phyloP scores from a whole-genome alignment of 1,139 yeast species.

The Pichia sp. region DNA sequence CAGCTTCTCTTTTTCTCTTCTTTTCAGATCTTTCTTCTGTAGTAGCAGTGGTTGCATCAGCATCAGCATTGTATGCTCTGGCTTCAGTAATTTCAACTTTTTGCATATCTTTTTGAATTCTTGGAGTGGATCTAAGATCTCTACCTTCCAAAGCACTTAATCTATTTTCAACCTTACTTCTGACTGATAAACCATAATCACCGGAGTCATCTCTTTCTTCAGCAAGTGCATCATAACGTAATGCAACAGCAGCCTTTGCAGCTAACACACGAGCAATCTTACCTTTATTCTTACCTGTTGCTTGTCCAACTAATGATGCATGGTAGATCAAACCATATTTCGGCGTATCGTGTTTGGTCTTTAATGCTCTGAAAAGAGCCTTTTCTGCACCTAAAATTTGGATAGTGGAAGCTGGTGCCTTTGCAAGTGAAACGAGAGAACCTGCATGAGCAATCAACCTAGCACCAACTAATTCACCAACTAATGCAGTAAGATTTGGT shows the following conservation, averaged over 20 bases:
- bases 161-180: constrained; percentile 92
- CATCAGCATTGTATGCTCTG: constrained; percentile 88
- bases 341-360: constrained; percentile 98
- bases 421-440: constrained; percentile 85
- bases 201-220: constrained; percentile 97
- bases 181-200: constrained; percentile 83
- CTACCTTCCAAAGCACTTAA: constrained; percentile 94
- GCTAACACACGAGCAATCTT: constrained; percentile 98
- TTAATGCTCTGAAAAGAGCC: constrained; percentile 96
- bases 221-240: constrained; percentile 93
- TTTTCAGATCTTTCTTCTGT: constrained; percentile 29
- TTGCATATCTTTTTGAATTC: constrained; percentile 66
- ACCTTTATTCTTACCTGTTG: constrained; percentile 96
- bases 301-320: constrained; percentile 95
- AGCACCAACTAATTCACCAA: constrained; percentile 98
- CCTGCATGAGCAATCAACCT: constrained; percentile 97
- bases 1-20: constrained; percentile 40
- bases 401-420: constrained; percentile 97
- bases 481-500: constrained; percentile 89
- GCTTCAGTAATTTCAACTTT: constrained; percentile 81
- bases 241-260: constrained; percentile 94
- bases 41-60: constrained; percentile 61
- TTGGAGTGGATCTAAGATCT: constrained; percentile 75
- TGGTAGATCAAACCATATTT: constrained; percentile 96
- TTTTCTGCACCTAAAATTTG: constrained; percentile 99